Evolutionary conservation across 768 basidiomycete species (phyloP), one percentile per base, ranked within the genome.

Genomic region (Clitopilus hobsonii): DNA sequence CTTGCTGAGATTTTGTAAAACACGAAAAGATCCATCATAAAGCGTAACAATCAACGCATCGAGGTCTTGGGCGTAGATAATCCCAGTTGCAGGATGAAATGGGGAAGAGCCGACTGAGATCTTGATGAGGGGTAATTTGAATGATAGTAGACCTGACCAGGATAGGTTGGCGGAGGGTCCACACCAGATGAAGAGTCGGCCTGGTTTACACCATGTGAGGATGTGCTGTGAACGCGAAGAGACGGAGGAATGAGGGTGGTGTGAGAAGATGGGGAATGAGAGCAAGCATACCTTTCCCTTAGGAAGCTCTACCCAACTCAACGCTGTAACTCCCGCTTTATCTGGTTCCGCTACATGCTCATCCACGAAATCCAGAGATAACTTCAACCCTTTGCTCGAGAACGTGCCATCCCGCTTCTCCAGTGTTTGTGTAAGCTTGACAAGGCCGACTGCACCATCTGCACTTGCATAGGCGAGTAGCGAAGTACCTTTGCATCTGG

Each of bases 1-100:
- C 5, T 56, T 59, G 22, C 80, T 78, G 25, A 90, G 20, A 52
- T 74, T 67, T 60, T 81, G 75, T 53, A 91, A 65, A 49, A 77
- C 78, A 62, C 88, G 83, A 61, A 89, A 77, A 7, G 87, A 84
- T 0, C 90, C 91, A 59, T 93, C 90, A 30, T 78, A 75, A 16
- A 91, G 73, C 3, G 82, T 74, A 30, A 90, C 57, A 18, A 89
- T 54, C 27, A 89, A 71, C 0, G 69, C 58, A 62, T 91, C 89
- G 27, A 69, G 69, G 16, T 68, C 64, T 3, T 59, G 65, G 16
- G 79, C 60, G 65, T 89, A 88, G 14, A 74, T 65, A 27, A 89
- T 65, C 0, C 90, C 89, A 13, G 86, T 79, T 18, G 82, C 71
- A 3, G 77, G 79, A 52, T 80, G 76, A 30, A 89, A 73, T 7